Evolutionary conservation across 2,329 filamentous ascomycete genomes (phyloP), one percentile per base, ranked within the genome.

Genomic region (Lachnellula cervina): DNA sequence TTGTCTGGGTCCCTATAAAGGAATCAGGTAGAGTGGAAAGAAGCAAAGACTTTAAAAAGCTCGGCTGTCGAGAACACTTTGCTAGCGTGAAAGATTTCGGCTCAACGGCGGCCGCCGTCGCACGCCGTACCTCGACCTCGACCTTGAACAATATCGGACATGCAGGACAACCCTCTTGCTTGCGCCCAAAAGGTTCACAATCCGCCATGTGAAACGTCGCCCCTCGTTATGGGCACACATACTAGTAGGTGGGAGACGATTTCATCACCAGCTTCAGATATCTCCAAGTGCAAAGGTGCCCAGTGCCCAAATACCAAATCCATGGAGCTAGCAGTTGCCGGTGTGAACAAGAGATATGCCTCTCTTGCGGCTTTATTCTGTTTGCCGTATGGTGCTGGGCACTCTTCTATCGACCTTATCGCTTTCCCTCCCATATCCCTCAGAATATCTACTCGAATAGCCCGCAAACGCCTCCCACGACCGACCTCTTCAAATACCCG

Each of bases 401-500:
- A 50, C 58, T 59, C 1, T 59, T 63, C 35, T 54, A 63, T 21
- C 45, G 61, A 48, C 61, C 61, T 9, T 61, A 61, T 48, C 51
- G n/a, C 19, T 60, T 64, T 45, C 61, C 57, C 4, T 56, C 34
- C 17, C 54, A 61, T 35, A 48, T 62, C 8, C 50, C 59, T 5
- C 63, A 58, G 61, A 62, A 62, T 42, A 60, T 60, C 32, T 60
- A 61, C 49, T 57, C 59, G 34, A 63, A 59, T 42, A 28, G 51
- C 14, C 62, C 62, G 2, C 54, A 60, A 32, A 13, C 49, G 1
- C 28, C 44, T 28, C 55, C 52, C 8, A 38, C 45, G 7, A 49
- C 9, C 34, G 60, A 67, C 43, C 38, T 60, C 45, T 65, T 66
- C 55, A 59, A 64, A 47, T 63, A 57, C 44, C 59, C 58, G 51